phyloP scores from a whole-genome alignment of 2,329 filamentous ascomycete genomes.

The Ophiosphaerella herpotricha region DNA sequence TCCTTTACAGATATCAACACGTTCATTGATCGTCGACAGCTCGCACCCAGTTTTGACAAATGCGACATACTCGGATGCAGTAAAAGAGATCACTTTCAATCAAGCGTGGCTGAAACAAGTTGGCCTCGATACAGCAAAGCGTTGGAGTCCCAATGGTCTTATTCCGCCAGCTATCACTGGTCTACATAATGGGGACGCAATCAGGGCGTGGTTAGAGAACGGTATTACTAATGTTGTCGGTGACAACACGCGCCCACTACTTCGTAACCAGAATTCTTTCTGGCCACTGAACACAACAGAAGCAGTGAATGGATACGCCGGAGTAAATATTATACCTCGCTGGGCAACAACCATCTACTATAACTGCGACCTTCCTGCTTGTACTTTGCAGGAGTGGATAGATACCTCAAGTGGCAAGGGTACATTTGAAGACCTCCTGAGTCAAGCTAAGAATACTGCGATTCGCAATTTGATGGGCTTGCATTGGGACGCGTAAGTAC shows the following conservation, averaged over 20 bases:
- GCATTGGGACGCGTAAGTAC: constrained; percentile 53
- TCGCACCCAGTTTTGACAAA: constrained; percentile 64
- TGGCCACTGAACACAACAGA: constrained; percentile 62
- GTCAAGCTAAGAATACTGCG: constrained; percentile 57
- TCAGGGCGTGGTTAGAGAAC: constrained; percentile 63
- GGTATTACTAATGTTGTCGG: constrained; percentile 65
- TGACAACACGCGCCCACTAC: constrained; percentile 63
- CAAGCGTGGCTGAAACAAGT: constrained; percentile 62
- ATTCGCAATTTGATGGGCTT: constrained; percentile 62
- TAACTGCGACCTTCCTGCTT: constrained; percentile 63
- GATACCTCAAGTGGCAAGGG: constrained; percentile 62
- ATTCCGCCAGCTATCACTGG: constrained; percentile 68
- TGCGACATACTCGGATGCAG: constrained; percentile 62
- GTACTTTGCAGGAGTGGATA: constrained; percentile 65
- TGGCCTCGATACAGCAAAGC: constrained; percentile 52
- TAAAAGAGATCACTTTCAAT: constrained; percentile 65
- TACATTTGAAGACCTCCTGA: constrained; percentile 57
- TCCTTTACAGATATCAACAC: background rate
- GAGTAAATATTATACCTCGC: constrained; percentile 62
- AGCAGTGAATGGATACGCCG: constrained; percentile 58
- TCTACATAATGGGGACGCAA: constrained; percentile 65
- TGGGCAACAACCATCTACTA: constrained; percentile 68
- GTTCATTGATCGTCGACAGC: constrained; percentile 19
- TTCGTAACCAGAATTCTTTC: constrained; percentile 59
- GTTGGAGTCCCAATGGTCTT: constrained; percentile 60